Conservation (phyloP, 306 rosid species). For the Sindora glabra region DNA sequence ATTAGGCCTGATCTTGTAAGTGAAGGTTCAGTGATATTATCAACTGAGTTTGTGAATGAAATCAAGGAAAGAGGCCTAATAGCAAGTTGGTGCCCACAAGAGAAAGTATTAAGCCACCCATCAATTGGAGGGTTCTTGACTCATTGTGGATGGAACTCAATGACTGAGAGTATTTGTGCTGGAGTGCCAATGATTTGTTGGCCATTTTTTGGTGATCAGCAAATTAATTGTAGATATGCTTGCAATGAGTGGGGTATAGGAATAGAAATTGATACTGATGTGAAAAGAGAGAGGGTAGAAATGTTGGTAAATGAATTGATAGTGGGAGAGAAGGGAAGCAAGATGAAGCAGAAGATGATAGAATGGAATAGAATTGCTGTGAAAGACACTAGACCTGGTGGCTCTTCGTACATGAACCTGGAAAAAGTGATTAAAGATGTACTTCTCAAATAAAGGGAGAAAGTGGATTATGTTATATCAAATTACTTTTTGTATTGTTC, state of each 20-base stretch:
- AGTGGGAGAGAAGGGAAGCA: slow-evolving; percentile 1
- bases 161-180: background rate
- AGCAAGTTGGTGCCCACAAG: slow-evolving; percentile 16
- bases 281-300: background rate
- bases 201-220: slow-evolving; percentile 18
- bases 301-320: slow-evolving; percentile 1
- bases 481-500: too few relatives aligned
- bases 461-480: too few relatives aligned
- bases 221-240: background rate
- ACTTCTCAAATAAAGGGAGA: background rate
- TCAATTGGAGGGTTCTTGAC: slow-evolving; percentile 9
- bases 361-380: background rate
- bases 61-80: slow-evolving; percentile 5
- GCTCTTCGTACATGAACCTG: background rate
- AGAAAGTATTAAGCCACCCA: slow-evolving; percentile 1
- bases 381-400: background rate
- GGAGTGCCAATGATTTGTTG: slow-evolving; percentile 3
- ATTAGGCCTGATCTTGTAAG: background rate
- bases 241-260: slow-evolving; percentile 14
- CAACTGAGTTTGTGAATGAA: background rate
- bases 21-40: slow-evolving; percentile 8
- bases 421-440: background rate
- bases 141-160: background rate
- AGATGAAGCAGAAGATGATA: background rate
- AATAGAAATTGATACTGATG: background rate